Evolutionary conservation across 306 rosid genomes (phyloP).

Genomic region (Chamaecrista fasciculata): DNA sequence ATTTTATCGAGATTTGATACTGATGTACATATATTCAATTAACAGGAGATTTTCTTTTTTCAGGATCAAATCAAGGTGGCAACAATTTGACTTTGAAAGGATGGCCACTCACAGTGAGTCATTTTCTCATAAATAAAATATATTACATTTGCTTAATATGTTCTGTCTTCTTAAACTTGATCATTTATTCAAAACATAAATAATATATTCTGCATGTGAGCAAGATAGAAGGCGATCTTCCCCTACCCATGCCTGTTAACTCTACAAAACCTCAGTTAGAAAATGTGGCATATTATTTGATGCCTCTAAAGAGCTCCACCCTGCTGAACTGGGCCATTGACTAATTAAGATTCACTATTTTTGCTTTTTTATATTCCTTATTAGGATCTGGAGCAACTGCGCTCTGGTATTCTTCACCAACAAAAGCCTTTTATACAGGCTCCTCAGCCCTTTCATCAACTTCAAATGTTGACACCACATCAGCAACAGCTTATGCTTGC

Average conservation of each 20-base stretch:
- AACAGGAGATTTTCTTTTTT: constrained; percentile 33
- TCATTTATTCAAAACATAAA: neutral
- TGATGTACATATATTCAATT: constrained; percentile 24
- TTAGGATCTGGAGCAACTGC: constrained; percentile 92
- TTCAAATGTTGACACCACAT: constrained; percentile 86
- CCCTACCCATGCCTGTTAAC: constrained; percentile 12
- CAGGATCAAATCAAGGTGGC: constrained; percentile 96
- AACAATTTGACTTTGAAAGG: constrained; percentile 95
- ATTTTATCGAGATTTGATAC: constrained; percentile 11
- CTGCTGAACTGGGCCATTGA: neutral
- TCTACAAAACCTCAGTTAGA: constrained; percentile 7
- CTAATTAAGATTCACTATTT: constrained; percentile 1
- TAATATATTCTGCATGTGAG: neutral
- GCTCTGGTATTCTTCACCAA: constrained; percentile 84
- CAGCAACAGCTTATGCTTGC: constrained; percentile 94
- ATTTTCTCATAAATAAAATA: neutral
- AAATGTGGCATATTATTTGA: constrained; percentile 6
- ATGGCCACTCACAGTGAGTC: constrained; percentile 96
- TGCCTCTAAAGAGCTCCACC: neutral
- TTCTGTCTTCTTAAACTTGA: constrained; percentile 17
- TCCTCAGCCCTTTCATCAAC: constrained; percentile 86
- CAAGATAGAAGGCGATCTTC: neutral
- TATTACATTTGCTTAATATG: neutral
- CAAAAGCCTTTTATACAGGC: constrained; percentile 89
- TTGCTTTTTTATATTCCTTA: neutral